A percentile compares a stretch with the other conserved stretches of the same genome.
Conservation (phyloP, 2,329 filamentous ascomycete species). For the Trichoderma citrinoviride region DNA sequence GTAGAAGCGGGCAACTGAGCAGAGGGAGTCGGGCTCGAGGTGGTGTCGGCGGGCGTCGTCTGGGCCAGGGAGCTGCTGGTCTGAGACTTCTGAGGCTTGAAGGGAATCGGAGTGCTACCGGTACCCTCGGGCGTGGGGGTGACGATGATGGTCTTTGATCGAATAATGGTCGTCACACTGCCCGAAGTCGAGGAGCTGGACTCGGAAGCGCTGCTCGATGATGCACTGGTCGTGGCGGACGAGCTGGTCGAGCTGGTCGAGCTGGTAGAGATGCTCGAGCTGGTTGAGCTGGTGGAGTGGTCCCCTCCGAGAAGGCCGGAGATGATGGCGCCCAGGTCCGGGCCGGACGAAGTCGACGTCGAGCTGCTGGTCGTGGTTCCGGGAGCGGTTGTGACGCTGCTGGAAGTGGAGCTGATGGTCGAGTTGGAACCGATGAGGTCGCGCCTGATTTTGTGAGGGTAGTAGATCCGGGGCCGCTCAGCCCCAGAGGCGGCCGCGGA, state of each 20-base stretch:
- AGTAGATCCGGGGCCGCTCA: slow-evolving; percentile 54
- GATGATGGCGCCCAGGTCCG: neutral
- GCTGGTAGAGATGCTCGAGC: neutral
- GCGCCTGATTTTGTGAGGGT: slow-evolving; percentile 55
- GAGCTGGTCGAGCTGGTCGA: neutral
- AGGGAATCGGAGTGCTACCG: slow-evolving; percentile 23
- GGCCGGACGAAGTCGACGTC: neutral
- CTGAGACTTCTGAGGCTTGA: neutral
- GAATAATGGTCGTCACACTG: slow-evolving; percentile 19
- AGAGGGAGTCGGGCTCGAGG: neutral
- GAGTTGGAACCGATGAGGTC: slow-evolving; percentile 42
- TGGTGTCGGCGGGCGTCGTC: neutral
- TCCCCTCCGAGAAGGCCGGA: neutral
- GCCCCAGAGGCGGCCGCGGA: slow-evolving; percentile 45
- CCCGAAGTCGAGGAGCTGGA: neutral
- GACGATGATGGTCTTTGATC: slow-evolving; percentile 9
- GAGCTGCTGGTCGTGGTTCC: neutral
- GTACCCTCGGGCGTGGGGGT: neutral
- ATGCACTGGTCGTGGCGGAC: neutral
- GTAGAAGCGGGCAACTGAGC: neutral
- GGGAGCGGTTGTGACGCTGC: neutral
- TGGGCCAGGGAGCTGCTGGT: slow-evolving; percentile 8
- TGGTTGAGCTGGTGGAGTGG: neutral
- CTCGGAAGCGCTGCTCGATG: neutral
- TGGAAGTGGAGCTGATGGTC: slow-evolving; percentile 30